Evolutionary conservation across 805 yeast species (phyloP), one percentile per base, ranked within the genome.

Genomic region (Starmerella stellata): DNA sequence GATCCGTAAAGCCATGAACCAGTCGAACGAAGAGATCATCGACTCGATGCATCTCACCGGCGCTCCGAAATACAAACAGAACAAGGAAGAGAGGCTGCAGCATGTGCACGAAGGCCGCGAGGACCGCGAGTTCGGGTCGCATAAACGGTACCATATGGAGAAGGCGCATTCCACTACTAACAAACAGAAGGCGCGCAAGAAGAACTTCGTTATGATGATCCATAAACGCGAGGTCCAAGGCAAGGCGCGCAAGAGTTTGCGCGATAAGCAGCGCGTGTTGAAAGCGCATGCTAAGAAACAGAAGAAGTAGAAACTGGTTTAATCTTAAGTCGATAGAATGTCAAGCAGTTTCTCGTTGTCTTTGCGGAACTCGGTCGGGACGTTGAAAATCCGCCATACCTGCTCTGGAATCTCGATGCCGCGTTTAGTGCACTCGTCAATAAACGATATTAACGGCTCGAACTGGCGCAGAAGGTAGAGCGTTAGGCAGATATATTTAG

Each of bases 171-270:
- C 93, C 21, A 85, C 96, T 9, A 90, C 99, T 2, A 90, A 90
- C 59, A 74, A 74, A 61, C 95, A 92, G 62, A 90, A 90, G 72
- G 92, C 83, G 19, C 72, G 96, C 60, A 82, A 82, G 82, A 90
- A 90, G 94, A 90, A 90, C 62, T 90, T 83, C 56, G 87, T 90
- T 56, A 90, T 90, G 99, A 80, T 80, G 87, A 80, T 90, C 50
- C 99, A 90, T 61, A 90, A 87, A 64, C 74, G 74, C 52, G 75
- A 80, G 37, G 96, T 90, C 30, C 93, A 80, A 60, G 96, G 96
- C 46, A 90, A 90, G 60, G 85, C 78, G 46, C 79, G 76, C 62
- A 66, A 78, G 69, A 80, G 95, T 41, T 65, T 90, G 51, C 69
- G 94, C 52, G 96, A 90, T 58, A 75, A 82, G 59, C 95, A 85